phyloP scores from a whole-genome alignment of 208 protist species.

The Leishmania mexicana region DNA sequence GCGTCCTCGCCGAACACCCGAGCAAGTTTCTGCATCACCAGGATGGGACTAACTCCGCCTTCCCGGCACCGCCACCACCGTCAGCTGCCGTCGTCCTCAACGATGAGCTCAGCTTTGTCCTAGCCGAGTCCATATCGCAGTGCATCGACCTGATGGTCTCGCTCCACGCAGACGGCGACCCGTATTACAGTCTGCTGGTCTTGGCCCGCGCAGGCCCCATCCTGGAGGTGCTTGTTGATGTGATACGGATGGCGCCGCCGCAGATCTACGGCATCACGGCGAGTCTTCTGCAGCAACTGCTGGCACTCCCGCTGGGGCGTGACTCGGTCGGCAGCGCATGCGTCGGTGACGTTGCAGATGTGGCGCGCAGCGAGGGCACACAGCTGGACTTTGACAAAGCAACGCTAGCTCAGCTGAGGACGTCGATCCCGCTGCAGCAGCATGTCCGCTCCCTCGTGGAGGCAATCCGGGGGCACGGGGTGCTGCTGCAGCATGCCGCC shows the following conservation, averaged over 20 bases:
- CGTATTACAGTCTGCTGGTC: conserved; percentile 79
- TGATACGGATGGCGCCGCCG: conserved; percentile 51
- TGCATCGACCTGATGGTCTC: conserved; percentile 76
- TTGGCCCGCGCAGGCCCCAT: conserved; percentile 54
- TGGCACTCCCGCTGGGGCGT: conserved; percentile 59
- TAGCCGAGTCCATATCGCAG: conserved; percentile 68
- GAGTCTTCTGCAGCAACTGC: conserved; percentile 48
- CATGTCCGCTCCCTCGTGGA: conserved; percentile 52
- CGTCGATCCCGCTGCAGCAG: conserved; percentile 42
- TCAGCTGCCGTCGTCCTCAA: conserved; percentile 34
- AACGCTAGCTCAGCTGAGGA: conserved; percentile 11
- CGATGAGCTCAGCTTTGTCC: conserved; percentile 60
- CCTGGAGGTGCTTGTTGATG: conserved; percentile 50
- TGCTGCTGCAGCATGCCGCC: conserved; percentile 48
- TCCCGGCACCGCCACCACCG: neutral
- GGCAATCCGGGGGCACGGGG: conserved; percentile 39
- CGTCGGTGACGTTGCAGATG: neutral
- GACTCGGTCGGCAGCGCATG: conserved; percentile 9
- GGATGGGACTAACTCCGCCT: neutral
- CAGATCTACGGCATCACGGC: conserved; percentile 66
- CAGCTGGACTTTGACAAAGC: conserved; percentile 11
- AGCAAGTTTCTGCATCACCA: neutral
- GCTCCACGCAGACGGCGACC: conserved; percentile 63
- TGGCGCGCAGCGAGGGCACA: neutral
- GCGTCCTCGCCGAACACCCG: conserved; percentile 35